Evolutionary conservation across 768 basidiomycete species (phyloP), one percentile per base, ranked within the genome.

Genomic region (Lyophyllum semitale): DNA sequence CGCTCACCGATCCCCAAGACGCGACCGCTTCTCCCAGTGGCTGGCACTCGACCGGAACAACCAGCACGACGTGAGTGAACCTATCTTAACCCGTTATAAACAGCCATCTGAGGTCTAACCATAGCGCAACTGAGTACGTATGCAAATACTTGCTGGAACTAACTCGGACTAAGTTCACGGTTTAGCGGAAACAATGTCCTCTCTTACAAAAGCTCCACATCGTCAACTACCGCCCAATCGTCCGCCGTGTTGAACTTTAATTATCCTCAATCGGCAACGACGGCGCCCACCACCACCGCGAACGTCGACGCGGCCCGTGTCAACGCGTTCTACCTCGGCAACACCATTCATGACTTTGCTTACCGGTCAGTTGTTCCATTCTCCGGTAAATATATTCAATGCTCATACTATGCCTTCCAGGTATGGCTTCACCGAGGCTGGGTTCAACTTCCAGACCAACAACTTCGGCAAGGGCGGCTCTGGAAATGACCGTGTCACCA

Each of bases 321-420:
- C 2, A 81, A 82, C 59, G 74, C 74, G 0, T 88, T 85, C 67
- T 87, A 85, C 66, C 71, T 85, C 35, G 75, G 77, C 60, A 89
- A 88, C 72, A 77, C 74, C 54, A 72, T 84, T 52, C 85, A 88
- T 64, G 85, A 87, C 51, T 47, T 68, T 5, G 55, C 66, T 22
- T 71, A 68, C 57, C 60, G 75, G 55, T 80, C 81, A 15, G 46
- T 29, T 26, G n/a, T 33, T 12, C 35, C 32, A 26, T 13, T 25
- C n/a, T 53, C 27, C 3, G 20, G 9, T 2, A 35, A 12, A 23
- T 32, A 26, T 29, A 25, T 17, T 44, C 23, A 26, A 11, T 7
- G 11, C 18, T 49, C 29, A 47, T 30, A 18, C 6, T 12, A 48
- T 13, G 15, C 23, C 29, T 22, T 22, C 1, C 40, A 63, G 63